Evolutionary conservation across 23 red algal genomes (phyloP), one percentile per base, ranked within the genome.

Genomic region (Gracilariopsis chorda): DNA sequence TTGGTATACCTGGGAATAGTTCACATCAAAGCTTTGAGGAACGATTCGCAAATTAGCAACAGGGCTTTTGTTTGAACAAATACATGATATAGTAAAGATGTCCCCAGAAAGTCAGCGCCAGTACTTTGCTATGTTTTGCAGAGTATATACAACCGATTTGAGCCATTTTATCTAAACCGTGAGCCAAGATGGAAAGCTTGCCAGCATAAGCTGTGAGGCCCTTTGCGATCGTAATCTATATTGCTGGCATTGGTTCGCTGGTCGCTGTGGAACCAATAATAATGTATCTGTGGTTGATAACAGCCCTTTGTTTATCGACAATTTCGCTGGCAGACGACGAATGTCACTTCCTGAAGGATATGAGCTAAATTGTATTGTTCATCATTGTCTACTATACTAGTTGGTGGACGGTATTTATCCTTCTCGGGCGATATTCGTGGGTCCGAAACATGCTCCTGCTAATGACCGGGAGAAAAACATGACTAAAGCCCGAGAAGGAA

Each of bases 231-330:
- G 27, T 87, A 24, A 20, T 48, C 41, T 87, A 28, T 87, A 87
- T 45, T 87, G 82, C 40, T 87, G 82, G 59, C 59, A 87, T 87
- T 87, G 82, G 59, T 87, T 87, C 17, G 24, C 65, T 19, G 82
- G 57, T 52, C n/a, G 63, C 11, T 21, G 20, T 42, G 82, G 82
- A 21, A 87, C 63, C 9, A 74, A 87, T 39, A 87, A 87, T 42
- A 27, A 87, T 39, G 11, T 74, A 0, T 43, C 59, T 42, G 64
- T 87, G 20, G 0, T 87, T 19, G 11, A 77, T 28, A 19, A 87
- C n/a, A 37, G n/a, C 48, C 0, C 64, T 44, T 27, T 87, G 12
- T 57, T 87, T 39, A 71, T 71, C 9, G 63, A 70, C 23, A 17
- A 47, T 0, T 28, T 74, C 28, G 39, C 14, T 10, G 78, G 52